Percentiles rank a stretch among this genome's conserved stretches.
Evolutionary conservation across 768 basidiomycete species (phyloP).

Genomic region (Austroboletus festivus): DNA sequence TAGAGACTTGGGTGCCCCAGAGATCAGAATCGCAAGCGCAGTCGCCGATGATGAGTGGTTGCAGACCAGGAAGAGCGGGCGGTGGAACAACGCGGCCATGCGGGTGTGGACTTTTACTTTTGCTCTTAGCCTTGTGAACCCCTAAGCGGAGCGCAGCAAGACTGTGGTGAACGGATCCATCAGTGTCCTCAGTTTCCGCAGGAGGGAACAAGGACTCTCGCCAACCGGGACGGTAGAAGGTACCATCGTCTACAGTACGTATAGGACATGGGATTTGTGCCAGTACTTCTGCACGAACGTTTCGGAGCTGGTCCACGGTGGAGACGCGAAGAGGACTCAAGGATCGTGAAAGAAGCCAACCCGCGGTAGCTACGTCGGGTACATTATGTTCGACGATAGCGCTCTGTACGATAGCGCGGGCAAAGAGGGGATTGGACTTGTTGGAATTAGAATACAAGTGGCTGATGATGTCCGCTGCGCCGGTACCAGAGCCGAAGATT

Average conservation of each 20-base stretch:
- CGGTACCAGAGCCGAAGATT: constrained; percentile 40
- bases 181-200: constrained; percentile 19
- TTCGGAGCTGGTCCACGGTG: constrained; percentile 60
- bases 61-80: constrained; percentile 31
- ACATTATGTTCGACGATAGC: constrained; percentile 60
- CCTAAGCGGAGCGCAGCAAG: constrained; percentile 24
- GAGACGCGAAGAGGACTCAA: constrained; percentile 54
- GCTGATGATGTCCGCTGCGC: constrained; percentile 53
- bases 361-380: constrained; percentile 56
- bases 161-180: constrained; percentile 9
- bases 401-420: constrained; percentile 75
- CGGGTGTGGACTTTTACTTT: constrained; percentile 30
- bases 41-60: constrained; percentile 77
- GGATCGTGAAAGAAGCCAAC: constrained; percentile 64
- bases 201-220: constrained; percentile 41
- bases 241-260: constrained; percentile 64
- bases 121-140: constrained; percentile 20
- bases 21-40: constrained; percentile 60
- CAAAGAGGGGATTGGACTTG: constrained; percentile 57
- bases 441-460: constrained; percentile 66
- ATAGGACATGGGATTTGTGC: constrained; percentile 47
- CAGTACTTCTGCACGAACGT: constrained; percentile 55
- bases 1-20: constrained; percentile 57
- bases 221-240: constrained; percentile 66
- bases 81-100: constrained; percentile 11